Conservation (phyloP, 2,329 filamentous ascomycete genomes). For the Aureobasidium sp. region DNA sequence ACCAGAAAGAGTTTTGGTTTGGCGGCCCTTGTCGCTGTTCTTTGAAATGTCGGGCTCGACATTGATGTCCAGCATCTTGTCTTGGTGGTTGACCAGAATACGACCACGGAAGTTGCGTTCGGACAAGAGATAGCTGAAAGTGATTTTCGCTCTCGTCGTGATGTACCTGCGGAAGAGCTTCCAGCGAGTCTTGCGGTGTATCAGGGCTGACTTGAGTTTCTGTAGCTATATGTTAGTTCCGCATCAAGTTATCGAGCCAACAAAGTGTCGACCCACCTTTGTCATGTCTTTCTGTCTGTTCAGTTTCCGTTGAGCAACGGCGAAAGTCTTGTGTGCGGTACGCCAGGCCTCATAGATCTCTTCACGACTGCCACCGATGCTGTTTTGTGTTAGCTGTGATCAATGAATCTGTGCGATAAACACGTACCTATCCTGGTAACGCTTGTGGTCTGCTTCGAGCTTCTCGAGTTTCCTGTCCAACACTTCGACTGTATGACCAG, state of each 20-base stretch:
- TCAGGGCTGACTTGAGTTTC: conserved; percentile 52
- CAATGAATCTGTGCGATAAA: not conserved
- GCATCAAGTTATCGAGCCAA: not conserved
- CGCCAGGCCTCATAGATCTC: conserved; percentile 19
- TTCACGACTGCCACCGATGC: conserved; percentile 25
- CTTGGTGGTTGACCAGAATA: conserved; percentile 66
- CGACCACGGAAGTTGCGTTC: conserved; percentile 83
- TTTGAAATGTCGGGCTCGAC: conserved; percentile 63
- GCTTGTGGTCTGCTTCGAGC: conserved; percentile 17
- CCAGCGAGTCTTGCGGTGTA: conserved; percentile 66
- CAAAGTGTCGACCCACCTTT: conserved; percentile 36
- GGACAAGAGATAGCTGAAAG: conserved; percentile 80
- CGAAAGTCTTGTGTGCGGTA: not conserved
- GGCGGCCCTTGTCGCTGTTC: conserved; percentile 60
- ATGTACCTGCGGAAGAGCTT: conserved; percentile 73
- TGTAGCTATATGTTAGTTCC: conserved; percentile 19
- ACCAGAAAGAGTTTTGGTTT: conserved; percentile 86
- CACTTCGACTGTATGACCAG: conserved; percentile 24
- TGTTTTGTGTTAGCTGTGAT: conserved; percentile 1
- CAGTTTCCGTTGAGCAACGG: conserved; percentile 18
- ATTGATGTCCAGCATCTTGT: conserved; percentile 66
- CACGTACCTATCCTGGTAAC: conserved; percentile 1
- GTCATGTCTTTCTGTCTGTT: conserved; percentile 23
- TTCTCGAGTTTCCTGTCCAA: conserved; percentile 26
- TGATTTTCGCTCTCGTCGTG: conserved; percentile 72